A percentile compares a stretch with the other conserved stretches of the same genome.
These are phyloP conservation scores for Microsporum audouinii DNA, from an alignment of 2,329 filamentous ascomycete species.

Conservation along the genomic window DNA sequence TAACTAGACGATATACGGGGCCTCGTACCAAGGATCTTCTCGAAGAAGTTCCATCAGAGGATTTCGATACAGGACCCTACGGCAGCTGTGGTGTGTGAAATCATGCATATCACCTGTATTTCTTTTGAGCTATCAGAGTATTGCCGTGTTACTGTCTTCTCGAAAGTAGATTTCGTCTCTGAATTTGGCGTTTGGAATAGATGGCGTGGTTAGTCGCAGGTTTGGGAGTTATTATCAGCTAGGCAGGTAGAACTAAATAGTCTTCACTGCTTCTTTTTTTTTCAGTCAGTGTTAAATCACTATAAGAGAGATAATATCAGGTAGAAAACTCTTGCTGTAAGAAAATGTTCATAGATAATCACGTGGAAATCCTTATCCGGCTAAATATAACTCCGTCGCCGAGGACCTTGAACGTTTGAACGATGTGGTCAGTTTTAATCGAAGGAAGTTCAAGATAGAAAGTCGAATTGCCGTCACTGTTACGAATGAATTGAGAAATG, in stretches of 20 bases:
- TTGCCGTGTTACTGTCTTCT: no score
- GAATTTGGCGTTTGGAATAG: background rate
- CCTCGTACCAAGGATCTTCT: slow-evolving; percentile 46
- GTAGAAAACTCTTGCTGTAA: background rate
- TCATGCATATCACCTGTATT: background rate
- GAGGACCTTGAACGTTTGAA: background rate
- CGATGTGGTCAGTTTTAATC: slow-evolving; percentile 1
- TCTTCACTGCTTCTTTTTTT: background rate
- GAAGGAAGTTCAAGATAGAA: background rate
- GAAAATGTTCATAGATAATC: background rate
- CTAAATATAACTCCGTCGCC: background rate
- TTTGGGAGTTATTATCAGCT: background rate
- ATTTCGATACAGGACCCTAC: slow-evolving; percentile 13
- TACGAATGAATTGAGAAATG: background rate
- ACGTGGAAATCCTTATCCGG: background rate
- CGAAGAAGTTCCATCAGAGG: slow-evolving; percentile 25
- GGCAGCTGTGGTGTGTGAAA: background rate
- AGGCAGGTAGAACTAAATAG: background rate
- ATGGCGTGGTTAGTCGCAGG: background rate
- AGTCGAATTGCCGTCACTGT: background rate
- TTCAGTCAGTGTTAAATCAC: background rate
- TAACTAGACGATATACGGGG: slow-evolving; percentile 44
- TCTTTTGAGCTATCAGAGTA: background rate
- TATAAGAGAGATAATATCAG: background rate
- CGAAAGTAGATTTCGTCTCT: background rate